Conservation (phyloP, 116 monocot species). For the Posidonia oceanica region DNA sequence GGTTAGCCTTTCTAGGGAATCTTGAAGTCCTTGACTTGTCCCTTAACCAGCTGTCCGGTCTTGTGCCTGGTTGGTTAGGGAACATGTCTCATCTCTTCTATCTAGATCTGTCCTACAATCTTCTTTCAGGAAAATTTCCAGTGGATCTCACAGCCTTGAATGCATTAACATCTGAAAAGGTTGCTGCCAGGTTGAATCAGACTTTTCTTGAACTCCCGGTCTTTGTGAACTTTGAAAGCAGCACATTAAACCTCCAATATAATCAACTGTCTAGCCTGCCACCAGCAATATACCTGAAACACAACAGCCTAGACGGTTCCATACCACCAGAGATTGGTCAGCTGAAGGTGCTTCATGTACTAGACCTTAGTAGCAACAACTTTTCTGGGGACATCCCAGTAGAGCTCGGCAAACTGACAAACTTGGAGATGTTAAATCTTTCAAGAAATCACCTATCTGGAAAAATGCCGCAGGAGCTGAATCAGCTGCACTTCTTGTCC, state of each 20-base stretch:
- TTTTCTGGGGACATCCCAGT: conserved; percentile 57
- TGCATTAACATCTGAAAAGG: conserved; percentile 13
- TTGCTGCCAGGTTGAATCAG: conserved; percentile 1
- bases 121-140: conserved; percentile 54
- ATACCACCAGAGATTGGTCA: conserved; percentile 45
- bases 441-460: conserved; percentile 62
- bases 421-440: conserved; percentile 57
- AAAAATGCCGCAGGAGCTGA: conserved; percentile 45
- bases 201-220: conserved; percentile 33
- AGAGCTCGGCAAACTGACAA: conserved; percentile 36
- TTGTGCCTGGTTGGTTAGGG: conserved; percentile 49
- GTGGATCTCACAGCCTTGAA: conserved; percentile 34
- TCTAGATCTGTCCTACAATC: conserved; percentile 70
- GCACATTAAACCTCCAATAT: conserved; percentile 32
- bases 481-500: conserved; percentile 54
- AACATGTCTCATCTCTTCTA: conserved; percentile 46
- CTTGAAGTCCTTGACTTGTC: conserved; percentile 54
- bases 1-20: conserved; percentile 25
- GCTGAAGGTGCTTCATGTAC: conserved; percentile 29
- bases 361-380: conserved; percentile 55
- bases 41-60: conserved; percentile 43
- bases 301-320: conserved; percentile 46
- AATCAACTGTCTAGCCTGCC: conserved; percentile 63
- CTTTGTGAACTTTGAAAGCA: conserved; percentile 30
- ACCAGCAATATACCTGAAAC: conserved; percentile 36